A percentile compares a stretch with the other conserved stretches of the same genome.
These are phyloP conservation scores for Phoma sp. DNA, from an alignment of 2,329 filamentous ascomycete species.

Conservation along the genomic window DNA sequence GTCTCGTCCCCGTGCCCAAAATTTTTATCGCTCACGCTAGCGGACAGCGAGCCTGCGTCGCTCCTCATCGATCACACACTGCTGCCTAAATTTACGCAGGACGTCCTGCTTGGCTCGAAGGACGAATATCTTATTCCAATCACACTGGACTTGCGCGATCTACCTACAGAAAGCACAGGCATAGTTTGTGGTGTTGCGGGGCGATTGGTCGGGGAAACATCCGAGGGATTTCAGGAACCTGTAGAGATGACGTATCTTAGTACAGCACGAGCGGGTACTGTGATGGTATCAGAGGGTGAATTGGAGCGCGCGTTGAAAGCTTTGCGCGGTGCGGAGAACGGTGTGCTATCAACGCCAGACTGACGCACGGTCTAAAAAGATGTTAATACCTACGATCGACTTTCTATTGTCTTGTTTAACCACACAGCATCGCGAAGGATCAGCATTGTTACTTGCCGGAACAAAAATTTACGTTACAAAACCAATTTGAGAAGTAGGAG, in stretches of 20 bases:
- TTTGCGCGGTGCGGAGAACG: conserved; percentile 57
- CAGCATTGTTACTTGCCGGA: not conserved
- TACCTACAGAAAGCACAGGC: conserved; percentile 88
- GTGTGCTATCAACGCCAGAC: conserved; percentile 29
- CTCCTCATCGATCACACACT: conserved; percentile 75
- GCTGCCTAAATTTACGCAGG: conserved; percentile 62
- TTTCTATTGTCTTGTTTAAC: too few species aligned
- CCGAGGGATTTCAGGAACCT: conserved; percentile 41
- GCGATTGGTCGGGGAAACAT: conserved; percentile 75
- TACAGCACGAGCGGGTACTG: conserved; percentile 86
- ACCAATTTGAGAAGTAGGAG: too few species aligned
- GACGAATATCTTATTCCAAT: conserved; percentile 81
- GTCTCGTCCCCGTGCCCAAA: conserved; percentile 61
- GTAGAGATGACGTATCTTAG: conserved; percentile 90
- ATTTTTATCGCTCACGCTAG: conserved; percentile 78
- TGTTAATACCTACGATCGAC: too few species aligned
- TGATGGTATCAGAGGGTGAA: conserved; percentile 81
- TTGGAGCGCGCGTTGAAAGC: conserved; percentile 76
- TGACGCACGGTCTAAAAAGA: not conserved
- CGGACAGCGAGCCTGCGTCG: conserved; percentile 76
- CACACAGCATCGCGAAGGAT: not conserved
- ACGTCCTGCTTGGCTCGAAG: conserved; percentile 77
- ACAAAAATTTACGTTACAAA: too few species aligned
- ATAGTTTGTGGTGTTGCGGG: conserved; percentile 95
- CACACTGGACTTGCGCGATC: conserved; percentile 79